Evolutionary conservation across 2,329 filamentous ascomycete genomes (phyloP), one percentile per base, ranked within the genome.

Genomic region (Xylaria sp.): DNA sequence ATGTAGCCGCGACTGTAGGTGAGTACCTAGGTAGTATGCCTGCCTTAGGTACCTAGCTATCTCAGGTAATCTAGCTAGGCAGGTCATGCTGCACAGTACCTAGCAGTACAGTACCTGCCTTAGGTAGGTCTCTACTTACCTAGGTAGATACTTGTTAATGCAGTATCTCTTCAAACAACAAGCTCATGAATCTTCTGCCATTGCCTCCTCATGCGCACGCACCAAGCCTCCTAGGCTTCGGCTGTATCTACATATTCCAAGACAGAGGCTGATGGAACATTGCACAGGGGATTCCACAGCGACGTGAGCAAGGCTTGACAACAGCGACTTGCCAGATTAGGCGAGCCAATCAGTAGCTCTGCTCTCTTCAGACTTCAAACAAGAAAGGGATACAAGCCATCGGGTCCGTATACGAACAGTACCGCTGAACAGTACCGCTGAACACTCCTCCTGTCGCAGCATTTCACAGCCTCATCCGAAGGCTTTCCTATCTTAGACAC

Each of bases 251-350:
- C 25, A 43, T 27, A 17, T 27, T 44, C 19, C n/a, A 43, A 11
- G 21, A 29, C 3, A 33, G 13, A 43, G 23, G 11, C 33, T n/a
- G n/a, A n/a, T n/a, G n/a, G n/a, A n/a, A n/a, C n/a, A n/a, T n/a
- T n/a, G n/a, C n/a, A n/a, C n/a, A n/a, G n/a, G n/a, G n/a, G n/a
- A n/a, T n/a, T n/a, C n/a, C n/a, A n/a, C 23, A 23, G 41, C 21
- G 17, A 47, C 33, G 33, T 53, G 23, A 27, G 33, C 58, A 40
- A 51, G 58, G 40, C 46, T 52, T 9, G 19, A 40, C 13, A 38
- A 38, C 19, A 17, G 33, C 40, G 8, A 35, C 29, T 38, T 27
- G 33, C 33, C 21, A 11, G 11, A 38, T 7, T 15, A 3, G 10
- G 44, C n/a, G 8, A 23, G 35, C 11, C 17, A 52, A 21, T 17